Conservation (phyloP, 2,329 filamentous ascomycete species). For the Neonectria magnoliae region DNA sequence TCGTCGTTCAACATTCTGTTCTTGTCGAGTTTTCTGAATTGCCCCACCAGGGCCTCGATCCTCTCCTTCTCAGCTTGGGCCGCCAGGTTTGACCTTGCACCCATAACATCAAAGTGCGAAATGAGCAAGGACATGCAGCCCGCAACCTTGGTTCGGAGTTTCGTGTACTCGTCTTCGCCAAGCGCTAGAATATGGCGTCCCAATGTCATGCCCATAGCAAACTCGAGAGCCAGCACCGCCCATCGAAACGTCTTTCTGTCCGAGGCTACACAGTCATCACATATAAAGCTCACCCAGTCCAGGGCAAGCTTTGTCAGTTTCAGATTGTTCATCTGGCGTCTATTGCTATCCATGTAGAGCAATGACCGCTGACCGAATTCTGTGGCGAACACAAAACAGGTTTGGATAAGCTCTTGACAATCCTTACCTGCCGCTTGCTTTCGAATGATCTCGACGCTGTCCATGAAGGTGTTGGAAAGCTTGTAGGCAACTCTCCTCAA, state of each 20-base stretch:
- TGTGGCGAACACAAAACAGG: constrained; percentile 98
- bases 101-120: constrained; percentile 99
- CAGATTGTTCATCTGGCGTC: constrained; percentile 95
- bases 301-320: constrained; percentile 92
- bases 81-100: constrained; percentile 89
- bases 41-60: constrained; percentile 80
- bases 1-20: constrained; percentile 80
- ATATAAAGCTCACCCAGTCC: constrained; percentile 98
- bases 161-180: constrained; percentile 86
- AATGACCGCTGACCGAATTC: constrained; percentile 97
- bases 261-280: constrained; percentile 92
- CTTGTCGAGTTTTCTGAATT: constrained; percentile 81
- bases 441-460: constrained; percentile 93
- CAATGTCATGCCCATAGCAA: constrained; percentile 96
- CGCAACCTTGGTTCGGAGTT: constrained; percentile 86
- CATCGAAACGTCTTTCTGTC: constrained; percentile 97
- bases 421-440: constrained; percentile 85
- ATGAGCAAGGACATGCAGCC: constrained; percentile 98
- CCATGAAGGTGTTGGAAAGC: constrained; percentile 97
- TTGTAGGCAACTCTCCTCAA: constrained; percentile 97
- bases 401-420: constrained; percentile 96
- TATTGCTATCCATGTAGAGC: constrained; percentile 94
- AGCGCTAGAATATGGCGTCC: constrained; percentile 93
- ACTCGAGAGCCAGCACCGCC: constrained; percentile 94
- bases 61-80: constrained; percentile 93